These are phyloP conservation scores for Alternaria gaisen DNA, from an alignment of 2,329 filamentous ascomycete genomes.

Conservation along the genomic window DNA sequence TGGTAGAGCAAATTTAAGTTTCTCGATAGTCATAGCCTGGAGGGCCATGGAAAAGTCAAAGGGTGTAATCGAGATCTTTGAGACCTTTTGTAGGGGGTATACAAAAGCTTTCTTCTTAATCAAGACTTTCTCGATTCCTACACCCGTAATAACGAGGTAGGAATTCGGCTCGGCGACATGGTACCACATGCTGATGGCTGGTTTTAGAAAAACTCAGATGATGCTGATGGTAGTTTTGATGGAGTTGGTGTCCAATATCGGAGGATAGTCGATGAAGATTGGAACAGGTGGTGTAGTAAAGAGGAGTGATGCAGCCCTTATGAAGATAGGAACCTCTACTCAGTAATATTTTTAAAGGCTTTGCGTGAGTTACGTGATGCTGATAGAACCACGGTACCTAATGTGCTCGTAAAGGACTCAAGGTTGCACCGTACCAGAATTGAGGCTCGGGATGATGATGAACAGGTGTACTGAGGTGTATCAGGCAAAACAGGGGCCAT, in stretches of 20 bases:
- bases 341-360: not conserved
- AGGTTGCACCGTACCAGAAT: constrained; percentile 3
- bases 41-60: constrained; percentile 85
- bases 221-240: not conserved
- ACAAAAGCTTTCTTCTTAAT: constrained; percentile 74
- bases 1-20: constrained; percentile 81
- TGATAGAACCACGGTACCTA: not conserved
- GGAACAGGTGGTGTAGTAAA: not conserved
- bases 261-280: not conserved
- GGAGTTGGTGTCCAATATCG: not conserved
- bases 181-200: constrained; percentile 58
- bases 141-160: constrained; percentile 88
- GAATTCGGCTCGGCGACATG: constrained; percentile 77
- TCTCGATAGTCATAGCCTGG: constrained; percentile 89
- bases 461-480: not conserved
- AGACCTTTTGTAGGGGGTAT: constrained; percentile 51
- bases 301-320: not conserved
- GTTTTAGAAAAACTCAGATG: not conserved
- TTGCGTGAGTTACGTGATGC: not conserved
- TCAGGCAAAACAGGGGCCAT: not conserved
- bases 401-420: not conserved
- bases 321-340: not conserved
- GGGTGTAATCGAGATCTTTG: constrained; percentile 68
- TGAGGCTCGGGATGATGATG: not conserved
- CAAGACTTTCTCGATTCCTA: constrained; percentile 74